These are phyloP conservation scores for Phytophthora sp. DNA, from an alignment of 352 stramenopile genomes.

Conservation along the genomic window DNA sequence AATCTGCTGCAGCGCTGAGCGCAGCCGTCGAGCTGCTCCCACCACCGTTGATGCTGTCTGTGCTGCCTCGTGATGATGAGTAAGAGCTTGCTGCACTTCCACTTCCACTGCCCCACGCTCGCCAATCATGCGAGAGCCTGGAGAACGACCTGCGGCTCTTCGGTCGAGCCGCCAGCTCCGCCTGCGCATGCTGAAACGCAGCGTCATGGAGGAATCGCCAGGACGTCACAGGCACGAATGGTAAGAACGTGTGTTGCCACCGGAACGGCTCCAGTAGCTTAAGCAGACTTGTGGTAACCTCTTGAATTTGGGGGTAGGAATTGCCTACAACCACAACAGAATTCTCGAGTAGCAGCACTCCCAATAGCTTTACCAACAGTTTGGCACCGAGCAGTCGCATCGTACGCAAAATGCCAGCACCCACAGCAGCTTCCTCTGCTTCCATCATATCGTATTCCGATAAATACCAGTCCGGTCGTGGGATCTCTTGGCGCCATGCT, in stretches of 20 bases:
- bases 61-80: slow-evolving; percentile 37
- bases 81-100: slow-evolving; percentile 17
- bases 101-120: slow-evolving; percentile 53
- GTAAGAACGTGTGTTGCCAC: slow-evolving; percentile 82
- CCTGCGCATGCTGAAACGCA: slow-evolving; percentile 57
- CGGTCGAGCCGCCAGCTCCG: slow-evolving; percentile 54
- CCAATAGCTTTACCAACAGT: slow-evolving; percentile 72
- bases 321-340: slow-evolving; percentile 75
- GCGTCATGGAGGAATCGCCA: slow-evolving; percentile 77
- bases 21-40: slow-evolving; percentile 9
- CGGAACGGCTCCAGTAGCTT: slow-evolving; percentile 80
- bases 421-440: slow-evolving; percentile 42
- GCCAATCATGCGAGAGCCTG: slow-evolving; percentile 65
- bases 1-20: neutral
- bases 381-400: slow-evolving; percentile 74
- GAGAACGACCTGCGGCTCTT: slow-evolving; percentile 68
- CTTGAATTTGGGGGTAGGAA: slow-evolving; percentile 79
- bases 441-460: slow-evolving; percentile 65
- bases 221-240: slow-evolving; percentile 76
- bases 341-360: slow-evolving; percentile 73
- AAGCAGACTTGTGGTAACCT: slow-evolving; percentile 72
- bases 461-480: slow-evolving; percentile 78
- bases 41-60: slow-evolving; percentile 22
- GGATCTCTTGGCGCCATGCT: slow-evolving; percentile 70
- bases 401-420: slow-evolving; percentile 53